These are phyloP conservation scores for Colletotrichum tropicale DNA, from an alignment of 2,329 filamentous ascomycete species.

Conservation along the genomic window DNA sequence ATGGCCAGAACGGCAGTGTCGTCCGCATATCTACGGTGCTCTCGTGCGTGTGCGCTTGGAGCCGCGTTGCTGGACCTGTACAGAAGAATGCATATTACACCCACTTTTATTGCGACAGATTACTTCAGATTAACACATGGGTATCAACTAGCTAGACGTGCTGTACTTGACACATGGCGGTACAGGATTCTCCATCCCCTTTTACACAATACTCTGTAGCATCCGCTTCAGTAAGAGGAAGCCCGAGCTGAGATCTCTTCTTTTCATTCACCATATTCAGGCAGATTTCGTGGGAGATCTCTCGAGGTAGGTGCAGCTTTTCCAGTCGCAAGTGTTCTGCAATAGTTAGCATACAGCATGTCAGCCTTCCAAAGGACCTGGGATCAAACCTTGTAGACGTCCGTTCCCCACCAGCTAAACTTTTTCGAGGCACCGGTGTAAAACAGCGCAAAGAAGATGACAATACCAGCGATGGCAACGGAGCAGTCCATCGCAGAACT, in stretches of 20 bases:
- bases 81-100: neutral
- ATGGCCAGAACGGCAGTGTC: neutral
- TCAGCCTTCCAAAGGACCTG: accelerated
- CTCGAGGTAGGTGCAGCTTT: constrained; percentile 4
- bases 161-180: neutral
- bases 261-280: neutral
- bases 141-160: neutral
- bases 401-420: constrained; percentile 34
- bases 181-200: neutral
- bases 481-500: constrained; percentile 35
- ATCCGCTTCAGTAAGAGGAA: neutral
- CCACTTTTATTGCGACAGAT: neutral
- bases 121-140: neutral
- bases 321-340: constrained; percentile 19
- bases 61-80: neutral
- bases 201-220: neutral
- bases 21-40: accelerated
- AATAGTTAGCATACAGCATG: neutral
- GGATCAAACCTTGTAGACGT: constrained; percentile 21
- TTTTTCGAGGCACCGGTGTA: constrained; percentile 30
- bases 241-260: neutral
- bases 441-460: constrained; percentile 37
- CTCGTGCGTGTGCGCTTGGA: neutral
- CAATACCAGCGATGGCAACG: constrained; percentile 32
- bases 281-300: neutral